Evolutionary conservation across 2,329 filamentous ascomycete species (phyloP), one percentile per base, ranked within the genome.

Genomic region (Immersiporthe knoxdaviesiana): DNA sequence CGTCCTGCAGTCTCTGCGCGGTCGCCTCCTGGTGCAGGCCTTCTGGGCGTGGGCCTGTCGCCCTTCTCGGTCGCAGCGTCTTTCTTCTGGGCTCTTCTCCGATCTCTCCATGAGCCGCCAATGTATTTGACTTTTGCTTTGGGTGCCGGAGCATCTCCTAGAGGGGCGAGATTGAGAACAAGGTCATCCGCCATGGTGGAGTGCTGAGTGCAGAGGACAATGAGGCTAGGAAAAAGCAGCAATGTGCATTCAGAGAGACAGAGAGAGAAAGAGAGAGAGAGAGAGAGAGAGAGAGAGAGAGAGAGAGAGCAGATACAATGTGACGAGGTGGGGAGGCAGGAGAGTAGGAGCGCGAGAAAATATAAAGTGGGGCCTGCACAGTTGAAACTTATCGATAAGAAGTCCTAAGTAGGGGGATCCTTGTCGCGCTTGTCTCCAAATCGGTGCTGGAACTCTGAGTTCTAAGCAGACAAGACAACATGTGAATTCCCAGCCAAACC

Each of bases 1-100:
- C 70, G 73, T 39, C 52, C 68, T 90, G 80, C 87, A 86, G 35
- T 27, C 7, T 62, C 63, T 6, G 69, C 41, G n/a, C 58, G 58
- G 30, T 44, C 32, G 16, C 2, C n/a, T 32, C 63, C 63, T 6
- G 63, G 32, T 11, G 63, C 39, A 14, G 62, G 65, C 32, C 41
- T 60, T 39, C 65, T 66, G 37, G 69, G 44, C n/a, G 58, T 44
- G 21, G 66, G 60, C 35, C 56, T 65, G 56, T 44, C 58, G 63
- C 66, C 52, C 16, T 30, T 21, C 12, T 32, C 61, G 5, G 39
- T 63, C 3, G 61, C 69, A 16, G 54, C 65, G 37, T 71, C 69
- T 18, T 66, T 71, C 67, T 71, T 71, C 58, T 69, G 61, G 10
- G 69, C 69, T 16, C 64, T 50, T 41, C 69, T 58, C 41, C 69